Base-by-base conservation (phyloP, 768 basidiomycete species). In the Tephrocybe sp. region DNA sequence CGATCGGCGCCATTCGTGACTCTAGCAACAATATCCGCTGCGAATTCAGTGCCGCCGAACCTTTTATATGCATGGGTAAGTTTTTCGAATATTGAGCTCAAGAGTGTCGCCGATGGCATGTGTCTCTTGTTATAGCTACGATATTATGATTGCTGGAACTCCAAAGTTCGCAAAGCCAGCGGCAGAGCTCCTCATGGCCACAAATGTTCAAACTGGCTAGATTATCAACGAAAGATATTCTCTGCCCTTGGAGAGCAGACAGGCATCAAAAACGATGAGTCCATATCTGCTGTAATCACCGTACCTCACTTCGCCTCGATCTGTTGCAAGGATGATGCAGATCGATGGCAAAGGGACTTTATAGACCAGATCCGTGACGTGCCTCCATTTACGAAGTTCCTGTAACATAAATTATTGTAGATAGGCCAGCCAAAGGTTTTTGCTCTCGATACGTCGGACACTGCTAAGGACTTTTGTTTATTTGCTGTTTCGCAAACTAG, bases 281-380 rank as follows among this genome's bases (percentile, higher is more conserved):
- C 56, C 1, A 49, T 58, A 17, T 41, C 53, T 21, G 21, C 50
- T 14, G 49, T 54, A 0, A 58, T 58, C 5, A 25, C 32, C 14
- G 56, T 58, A 17, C 56, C 56, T 14, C 56, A 58, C 26, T 58
- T 51, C 41, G 56, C 56, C 20, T 45, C 56, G 12, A 58, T 58
- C 3, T 58, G 56, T 28, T 58, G 56, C 49, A 58, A 58, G 34
- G 56, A 58, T 5, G 56, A 58, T 33, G 53, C 53, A 3, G 28
- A 38, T 23, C 56, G 53, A 21, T 58, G 56, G 56, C 49, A 49
- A 26, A 44, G 25, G 46, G 53, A 46, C 5, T 58, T 54, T 21
- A 45, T 41, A 1, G 37, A 51, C 24, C 30, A 48, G 39, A 54
- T 58, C 28, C 32, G 26, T 17, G 49, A 48, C 4, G n/a, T 54